Percentiles rank a stretch among this genome's conserved stretches.
Evolutionary conservation across 768 basidiomycete genomes (phyloP).

Genomic region (Boletus rubroflammeus): DNA sequence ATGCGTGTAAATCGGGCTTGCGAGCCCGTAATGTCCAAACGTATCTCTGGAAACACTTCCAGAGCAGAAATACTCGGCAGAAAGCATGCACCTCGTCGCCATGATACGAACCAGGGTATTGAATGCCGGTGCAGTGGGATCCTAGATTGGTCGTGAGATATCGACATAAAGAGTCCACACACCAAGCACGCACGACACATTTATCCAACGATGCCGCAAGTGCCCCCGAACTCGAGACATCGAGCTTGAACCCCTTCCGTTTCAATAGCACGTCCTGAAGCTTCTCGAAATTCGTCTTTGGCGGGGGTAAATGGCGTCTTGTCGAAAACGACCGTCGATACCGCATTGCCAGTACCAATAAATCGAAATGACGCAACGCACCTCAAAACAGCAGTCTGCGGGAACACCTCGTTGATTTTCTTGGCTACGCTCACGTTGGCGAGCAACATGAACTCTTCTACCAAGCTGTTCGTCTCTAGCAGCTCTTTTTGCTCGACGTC

Average conservation of each 20-base stretch:
- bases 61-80: constrained; percentile 97
- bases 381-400: constrained; percentile 92
- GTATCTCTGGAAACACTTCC: constrained; percentile 90
- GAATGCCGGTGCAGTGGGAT: constrained; percentile 81
- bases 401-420: constrained; percentile 92
- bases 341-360: constrained; percentile 10
- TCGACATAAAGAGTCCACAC: background rate
- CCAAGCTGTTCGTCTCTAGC: constrained; percentile 90
- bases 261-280: constrained; percentile 89
- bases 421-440: constrained; percentile 93
- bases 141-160: constrained; percentile 42
- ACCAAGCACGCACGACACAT: constrained; percentile 62
- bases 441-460: constrained; percentile 99
- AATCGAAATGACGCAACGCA: constrained; percentile 23
- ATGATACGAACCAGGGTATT: constrained; percentile 98
- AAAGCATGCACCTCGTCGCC: constrained; percentile 98
- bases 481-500: constrained; percentile 96
- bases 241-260: constrained; percentile 75
- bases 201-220: constrained; percentile 84
- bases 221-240: constrained; percentile 88
- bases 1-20: constrained; percentile 95
- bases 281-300: constrained; percentile 91
- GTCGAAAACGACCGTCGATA: background rate
- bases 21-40: constrained; percentile 97
- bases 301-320: constrained; percentile 89